These are phyloP conservation scores for Carex cristatella DNA, from an alignment of 176 grass and related monocot species.

Conservation along the genomic window DNA sequence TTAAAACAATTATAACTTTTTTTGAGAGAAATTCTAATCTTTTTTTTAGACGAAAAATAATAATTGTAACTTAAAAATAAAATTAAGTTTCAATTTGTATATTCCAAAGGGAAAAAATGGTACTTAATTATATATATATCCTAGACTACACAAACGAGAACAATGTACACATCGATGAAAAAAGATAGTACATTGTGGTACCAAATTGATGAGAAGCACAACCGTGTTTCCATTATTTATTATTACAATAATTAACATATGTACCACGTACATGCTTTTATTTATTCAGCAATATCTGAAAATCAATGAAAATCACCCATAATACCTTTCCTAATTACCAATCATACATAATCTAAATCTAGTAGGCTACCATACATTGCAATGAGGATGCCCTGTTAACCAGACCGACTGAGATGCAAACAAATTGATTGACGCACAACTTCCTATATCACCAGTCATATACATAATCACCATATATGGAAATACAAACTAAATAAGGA, in stretches of 20 bases:
- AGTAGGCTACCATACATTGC: not conserved
- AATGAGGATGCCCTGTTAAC: not conserved
- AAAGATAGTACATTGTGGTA: not conserved
- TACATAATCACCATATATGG: not conserved
- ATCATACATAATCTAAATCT: not conserved
- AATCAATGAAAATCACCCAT: not conserved
- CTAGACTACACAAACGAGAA: not conserved
- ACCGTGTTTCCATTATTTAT: not conserved
- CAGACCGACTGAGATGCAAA: not conserved
- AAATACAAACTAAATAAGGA: not conserved
- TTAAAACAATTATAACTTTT: too few relatives aligned
- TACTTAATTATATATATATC: too few relatives aligned
- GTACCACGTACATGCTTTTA: not conserved
- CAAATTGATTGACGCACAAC: not conserved
- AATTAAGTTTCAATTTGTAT: too few relatives aligned
- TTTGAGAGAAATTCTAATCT: too few relatives aligned
- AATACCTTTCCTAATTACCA: not conserved
- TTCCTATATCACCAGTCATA: not conserved
- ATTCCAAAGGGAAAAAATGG: too few relatives aligned
- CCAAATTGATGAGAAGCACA: not conserved
- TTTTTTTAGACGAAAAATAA: too few relatives aligned
- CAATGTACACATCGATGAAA: not conserved
- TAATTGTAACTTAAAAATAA: too few relatives aligned
- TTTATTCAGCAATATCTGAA: not conserved
- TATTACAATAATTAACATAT: not conserved